These are phyloP conservation scores for Mucuna pruriens DNA, from an alignment of 306 rosid genomes.

Conservation along the genomic window DNA sequence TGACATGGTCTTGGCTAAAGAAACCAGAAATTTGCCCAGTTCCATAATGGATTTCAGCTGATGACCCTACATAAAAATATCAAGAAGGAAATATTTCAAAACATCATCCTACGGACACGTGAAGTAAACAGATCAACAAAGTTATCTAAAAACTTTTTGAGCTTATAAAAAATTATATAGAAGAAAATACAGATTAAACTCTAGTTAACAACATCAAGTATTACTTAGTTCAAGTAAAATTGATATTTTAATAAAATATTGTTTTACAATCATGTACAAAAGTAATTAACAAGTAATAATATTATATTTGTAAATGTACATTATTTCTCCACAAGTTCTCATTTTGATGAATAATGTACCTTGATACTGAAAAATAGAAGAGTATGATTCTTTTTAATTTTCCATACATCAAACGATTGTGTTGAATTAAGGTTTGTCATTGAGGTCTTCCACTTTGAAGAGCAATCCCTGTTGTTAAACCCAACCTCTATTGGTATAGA, in stretches of 20 bases:
- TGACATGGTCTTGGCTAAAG: constrained; percentile 48
- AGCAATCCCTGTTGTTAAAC: neutral
- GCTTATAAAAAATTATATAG: neutral
- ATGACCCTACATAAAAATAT: constrained; percentile 38
- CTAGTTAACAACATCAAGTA: neutral
- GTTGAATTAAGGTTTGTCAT: too few relatives aligned
- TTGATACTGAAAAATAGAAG: neutral
- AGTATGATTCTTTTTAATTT: neutral
- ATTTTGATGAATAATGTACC: neutral
- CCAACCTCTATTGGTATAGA: neutral
- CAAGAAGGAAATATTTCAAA: neutral
- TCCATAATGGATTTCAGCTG: constrained; percentile 56
- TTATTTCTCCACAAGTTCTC: neutral
- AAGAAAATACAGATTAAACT: neutral
- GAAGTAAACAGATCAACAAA: neutral
- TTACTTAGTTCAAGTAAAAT: neutral
- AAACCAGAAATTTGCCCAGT: constrained; percentile 53
- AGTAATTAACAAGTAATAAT: neutral
- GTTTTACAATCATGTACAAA: neutral
- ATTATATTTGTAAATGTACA: neutral
- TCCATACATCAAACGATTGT: neutral
- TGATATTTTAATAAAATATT: neutral
- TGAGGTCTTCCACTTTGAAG: neutral
- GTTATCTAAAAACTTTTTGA: neutral
- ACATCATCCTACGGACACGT: neutral